These are phyloP conservation scores for Nemania diffusa DNA, from an alignment of 2,329 filamentous ascomycete genomes.

Conservation along the genomic window DNA sequence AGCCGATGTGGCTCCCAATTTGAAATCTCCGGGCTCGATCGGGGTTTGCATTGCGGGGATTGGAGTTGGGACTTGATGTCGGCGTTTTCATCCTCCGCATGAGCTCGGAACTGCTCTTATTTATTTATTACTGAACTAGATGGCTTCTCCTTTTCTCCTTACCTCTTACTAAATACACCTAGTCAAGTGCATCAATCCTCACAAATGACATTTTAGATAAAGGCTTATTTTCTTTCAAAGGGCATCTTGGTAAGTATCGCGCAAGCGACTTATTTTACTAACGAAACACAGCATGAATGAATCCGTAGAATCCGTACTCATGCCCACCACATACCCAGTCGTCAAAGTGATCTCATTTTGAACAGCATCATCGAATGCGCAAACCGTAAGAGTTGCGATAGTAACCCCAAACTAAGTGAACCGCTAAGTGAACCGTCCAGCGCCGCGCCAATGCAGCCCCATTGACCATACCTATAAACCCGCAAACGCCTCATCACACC, in stretches of 20 bases:
- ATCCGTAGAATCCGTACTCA: too few species aligned
- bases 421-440: neutral
- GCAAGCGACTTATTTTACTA: neutral
- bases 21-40: slow-evolving; percentile 29
- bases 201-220: neutral
- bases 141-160: neutral
- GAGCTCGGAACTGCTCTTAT: slow-evolving; percentile 7
- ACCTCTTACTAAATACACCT: neutral
- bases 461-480: slow-evolving; percentile 1
- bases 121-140: neutral
- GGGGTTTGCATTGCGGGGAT: slow-evolving; percentile 19
- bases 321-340: neutral
- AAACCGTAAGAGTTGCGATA: neutral
- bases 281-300: neutral
- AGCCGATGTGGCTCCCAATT: neutral
- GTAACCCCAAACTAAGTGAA: too few species aligned
- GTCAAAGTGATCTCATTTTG: neutral
- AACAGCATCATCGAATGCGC: neutral
- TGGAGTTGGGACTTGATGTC: slow-evolving; percentile 13
- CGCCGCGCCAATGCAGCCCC: slow-evolving; percentile 8
- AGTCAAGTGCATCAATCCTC: neutral
- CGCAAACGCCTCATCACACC: slow-evolving; percentile 6
- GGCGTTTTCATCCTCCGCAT: slow-evolving; percentile 17
- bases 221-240: neutral
- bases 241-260: neutral